Evolutionary conservation across 352 stramenopile genomes (phyloP).

Genomic region (Pythium angustatum): DNA sequence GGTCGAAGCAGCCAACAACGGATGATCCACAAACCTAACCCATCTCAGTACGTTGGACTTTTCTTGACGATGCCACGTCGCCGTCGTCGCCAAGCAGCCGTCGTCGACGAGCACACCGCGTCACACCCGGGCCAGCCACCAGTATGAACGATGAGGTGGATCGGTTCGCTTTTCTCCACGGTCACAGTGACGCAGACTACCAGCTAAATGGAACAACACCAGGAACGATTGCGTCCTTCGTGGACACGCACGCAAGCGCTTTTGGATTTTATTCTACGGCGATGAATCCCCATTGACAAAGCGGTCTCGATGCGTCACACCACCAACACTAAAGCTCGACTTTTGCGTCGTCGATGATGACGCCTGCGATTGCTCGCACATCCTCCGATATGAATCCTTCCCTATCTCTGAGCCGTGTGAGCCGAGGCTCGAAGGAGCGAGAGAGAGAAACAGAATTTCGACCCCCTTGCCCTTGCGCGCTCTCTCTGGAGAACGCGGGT

Average conservation of each 20-base stretch:
- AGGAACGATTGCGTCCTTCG: no score
- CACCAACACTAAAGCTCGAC: background rate
- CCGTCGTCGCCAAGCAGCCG: constrained; percentile 3
- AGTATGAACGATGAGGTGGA: no score
- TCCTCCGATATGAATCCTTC: background rate
- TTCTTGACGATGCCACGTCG: constrained; percentile 3
- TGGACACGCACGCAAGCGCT: no score
- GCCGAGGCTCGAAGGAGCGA: no score
- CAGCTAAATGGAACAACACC: no score
- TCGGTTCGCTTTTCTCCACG: no score
- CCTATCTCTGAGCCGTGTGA: background rate
- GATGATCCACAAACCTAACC: background rate
- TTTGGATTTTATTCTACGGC: no score
- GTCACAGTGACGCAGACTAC: no score
- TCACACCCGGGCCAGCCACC: no score
- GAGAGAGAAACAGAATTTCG: no score
- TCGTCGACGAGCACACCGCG: background rate
- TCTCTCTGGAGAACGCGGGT: background rate
- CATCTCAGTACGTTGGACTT: constrained; percentile 12
- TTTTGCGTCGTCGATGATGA: background rate
- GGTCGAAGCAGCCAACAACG: constrained; percentile 23
- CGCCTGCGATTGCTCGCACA: constrained; percentile 7
- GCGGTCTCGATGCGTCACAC: background rate
- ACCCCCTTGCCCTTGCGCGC: background rate
- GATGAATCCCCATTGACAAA: no score